A percentile compares a stretch with the other conserved stretches of the same genome.
These are phyloP conservation scores for Annulohypoxylon maeteangense DNA, from an alignment of 495 filamentous ascomycete species.

Conservation along the genomic window DNA sequence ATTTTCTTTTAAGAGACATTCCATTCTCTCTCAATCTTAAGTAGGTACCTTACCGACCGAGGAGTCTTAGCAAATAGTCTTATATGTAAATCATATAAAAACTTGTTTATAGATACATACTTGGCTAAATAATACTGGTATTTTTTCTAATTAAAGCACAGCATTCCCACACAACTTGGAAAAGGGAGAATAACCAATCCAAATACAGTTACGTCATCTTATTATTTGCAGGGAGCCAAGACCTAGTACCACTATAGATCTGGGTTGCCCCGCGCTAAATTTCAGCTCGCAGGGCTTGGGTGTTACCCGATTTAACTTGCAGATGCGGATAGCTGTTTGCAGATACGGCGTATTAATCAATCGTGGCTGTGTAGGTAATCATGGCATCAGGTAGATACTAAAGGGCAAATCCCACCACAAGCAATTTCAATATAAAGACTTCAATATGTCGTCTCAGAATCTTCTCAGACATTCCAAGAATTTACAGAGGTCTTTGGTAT, in stretches of 20 bases:
- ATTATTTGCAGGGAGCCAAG: not conserved
- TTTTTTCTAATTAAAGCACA: too few relatives aligned
- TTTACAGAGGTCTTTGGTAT: not conserved
- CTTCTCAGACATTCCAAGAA: not conserved
- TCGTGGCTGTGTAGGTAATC: constrained; percentile 5
- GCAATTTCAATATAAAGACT: not conserved
- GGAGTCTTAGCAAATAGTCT: too few relatives aligned
- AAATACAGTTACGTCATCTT: not conserved
- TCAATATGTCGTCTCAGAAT: not conserved
- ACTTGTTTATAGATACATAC: too few relatives aligned
- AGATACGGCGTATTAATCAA: constrained; percentile 3
- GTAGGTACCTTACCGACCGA: too few relatives aligned
- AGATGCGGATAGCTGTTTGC: not conserved
- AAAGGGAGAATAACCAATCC: not conserved
- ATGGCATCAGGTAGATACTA: not conserved
- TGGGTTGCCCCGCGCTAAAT: not conserved
- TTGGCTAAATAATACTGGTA: too few relatives aligned
- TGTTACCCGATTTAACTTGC: not conserved
- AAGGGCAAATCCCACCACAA: not conserved
- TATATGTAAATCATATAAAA: too few relatives aligned
- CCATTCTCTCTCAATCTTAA: too few relatives aligned
- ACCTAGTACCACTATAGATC: not conserved
- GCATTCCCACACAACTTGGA: too few relatives aligned
- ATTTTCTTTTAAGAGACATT: too few relatives aligned
- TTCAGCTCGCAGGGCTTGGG: not conserved